Conservation (phyloP, 2,329 filamentous ascomycete species). For the Botrytis byssoidea region DNA sequence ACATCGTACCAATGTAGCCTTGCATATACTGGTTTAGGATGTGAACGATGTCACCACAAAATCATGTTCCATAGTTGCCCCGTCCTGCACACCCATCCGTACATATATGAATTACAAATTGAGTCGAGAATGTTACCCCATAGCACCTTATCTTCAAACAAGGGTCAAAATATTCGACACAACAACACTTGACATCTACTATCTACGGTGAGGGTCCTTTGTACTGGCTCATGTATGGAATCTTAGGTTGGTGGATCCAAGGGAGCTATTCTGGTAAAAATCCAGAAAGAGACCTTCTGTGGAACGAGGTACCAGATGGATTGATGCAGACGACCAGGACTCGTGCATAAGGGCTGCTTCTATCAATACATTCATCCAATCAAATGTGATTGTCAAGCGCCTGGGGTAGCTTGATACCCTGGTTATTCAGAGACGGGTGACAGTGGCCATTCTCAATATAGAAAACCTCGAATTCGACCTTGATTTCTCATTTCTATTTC, state of each 20-base stretch:
- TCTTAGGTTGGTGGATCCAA: neutral
- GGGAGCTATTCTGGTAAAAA: conserved; percentile 7
- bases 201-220: neutral
- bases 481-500: neutral
- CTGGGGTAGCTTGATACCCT: conserved; percentile 5
- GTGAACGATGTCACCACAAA: neutral
- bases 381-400: conserved; percentile 3
- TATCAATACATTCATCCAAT: neutral
- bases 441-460: neutral
- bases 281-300: conserved; percentile 5
- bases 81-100: neutral
- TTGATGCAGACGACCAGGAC: conserved; percentile 14
- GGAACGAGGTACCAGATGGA: conserved; percentile 6
- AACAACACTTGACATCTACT: neutral
- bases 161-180: neutral
- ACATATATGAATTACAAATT: too few species aligned
- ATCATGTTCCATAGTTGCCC: neutral
- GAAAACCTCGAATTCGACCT: neutral
- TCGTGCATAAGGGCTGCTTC: conserved; percentile 10
- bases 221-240: neutral
- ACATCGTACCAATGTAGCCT: neutral
- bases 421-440: neutral
- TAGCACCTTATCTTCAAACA: neutral
- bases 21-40: neutral
- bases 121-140: neutral